phyloP scores from a whole-genome alignment of 1,284 basidiomycete species.

The Fomes fomentarius region DNA sequence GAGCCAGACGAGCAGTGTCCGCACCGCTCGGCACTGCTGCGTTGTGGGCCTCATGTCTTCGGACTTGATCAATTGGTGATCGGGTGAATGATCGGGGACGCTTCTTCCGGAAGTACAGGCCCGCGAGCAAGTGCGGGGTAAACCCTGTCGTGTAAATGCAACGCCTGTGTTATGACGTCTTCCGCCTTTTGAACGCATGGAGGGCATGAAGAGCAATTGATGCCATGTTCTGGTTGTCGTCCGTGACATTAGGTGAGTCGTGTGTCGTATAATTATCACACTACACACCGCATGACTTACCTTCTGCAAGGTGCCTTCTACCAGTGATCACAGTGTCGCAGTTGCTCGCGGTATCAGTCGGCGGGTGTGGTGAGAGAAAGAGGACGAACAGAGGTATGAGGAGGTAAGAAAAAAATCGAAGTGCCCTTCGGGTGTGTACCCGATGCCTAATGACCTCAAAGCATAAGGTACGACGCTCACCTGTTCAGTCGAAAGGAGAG shows the following conservation, averaged over 20 bases:
- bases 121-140: not conserved
- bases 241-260: no score
- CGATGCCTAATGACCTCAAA: not conserved
- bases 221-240: no score
- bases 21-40: not conserved
- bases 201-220: no score
- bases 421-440: not conserved
- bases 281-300: no score
- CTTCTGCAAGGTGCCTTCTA: no score
- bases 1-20: not conserved
- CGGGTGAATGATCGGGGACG: not conserved
- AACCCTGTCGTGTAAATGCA: not conserved
- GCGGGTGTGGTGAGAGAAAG: not conserved
- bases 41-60: no score
- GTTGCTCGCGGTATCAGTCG: not conserved
- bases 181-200: no score
- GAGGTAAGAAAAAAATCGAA: not conserved
- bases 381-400: not conserved
- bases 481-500: not conserved
- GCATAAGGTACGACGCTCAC: not conserved
- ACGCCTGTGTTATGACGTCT: not conserved
- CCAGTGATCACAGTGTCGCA: no score
- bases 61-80: not conserved
- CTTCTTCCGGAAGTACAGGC: not conserved
- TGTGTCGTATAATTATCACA: no score